Evolutionary conservation across 805 yeast genomes (phyloP).

Genomic region (Candida caryicola): DNA sequence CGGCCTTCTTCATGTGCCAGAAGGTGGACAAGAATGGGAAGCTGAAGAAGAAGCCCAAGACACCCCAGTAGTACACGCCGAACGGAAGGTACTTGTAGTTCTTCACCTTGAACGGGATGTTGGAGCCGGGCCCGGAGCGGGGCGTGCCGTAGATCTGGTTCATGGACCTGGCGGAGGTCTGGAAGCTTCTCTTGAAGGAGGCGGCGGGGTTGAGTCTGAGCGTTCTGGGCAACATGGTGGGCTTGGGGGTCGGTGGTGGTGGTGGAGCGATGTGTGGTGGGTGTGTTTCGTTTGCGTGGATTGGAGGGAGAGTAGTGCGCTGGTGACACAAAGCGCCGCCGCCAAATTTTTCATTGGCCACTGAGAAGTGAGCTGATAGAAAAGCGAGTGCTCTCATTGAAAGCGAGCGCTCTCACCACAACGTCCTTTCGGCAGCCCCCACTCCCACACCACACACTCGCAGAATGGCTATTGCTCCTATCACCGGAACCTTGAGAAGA

Average conservation of each 20-base stretch:
- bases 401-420: too few relatives aligned
- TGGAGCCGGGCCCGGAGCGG: conserved; percentile 73
- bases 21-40: conserved; percentile 75
- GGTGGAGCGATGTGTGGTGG: neutral
- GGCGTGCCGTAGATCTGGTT: conserved; percentile 37
- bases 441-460: conserved; percentile 3
- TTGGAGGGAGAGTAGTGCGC: neutral
- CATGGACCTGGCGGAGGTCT: conserved; percentile 41
- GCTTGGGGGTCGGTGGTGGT: neutral
- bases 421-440: too few relatives aligned
- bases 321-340: conserved; percentile 1
- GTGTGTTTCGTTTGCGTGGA: neutral
- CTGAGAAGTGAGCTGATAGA: neutral
- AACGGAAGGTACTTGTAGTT: conserved; percentile 82
- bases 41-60: conserved; percentile 45
- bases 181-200: conserved; percentile 36
- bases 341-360: conserved; percentile 4
- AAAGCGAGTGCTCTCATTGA: too few relatives aligned
- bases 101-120: conserved; percentile 93
- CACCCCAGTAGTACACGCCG: conserved; percentile 77
- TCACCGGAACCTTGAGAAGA: conserved; percentile 78
- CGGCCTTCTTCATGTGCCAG: conserved; percentile 88
- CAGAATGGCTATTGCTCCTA: conserved; percentile 77
- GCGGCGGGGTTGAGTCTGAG: conserved; percentile 15
- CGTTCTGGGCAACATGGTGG: conserved; percentile 12